Evolutionary conservation across 23 red algal species (phyloP).

Genomic region (Gracilaria gracilis): DNA sequence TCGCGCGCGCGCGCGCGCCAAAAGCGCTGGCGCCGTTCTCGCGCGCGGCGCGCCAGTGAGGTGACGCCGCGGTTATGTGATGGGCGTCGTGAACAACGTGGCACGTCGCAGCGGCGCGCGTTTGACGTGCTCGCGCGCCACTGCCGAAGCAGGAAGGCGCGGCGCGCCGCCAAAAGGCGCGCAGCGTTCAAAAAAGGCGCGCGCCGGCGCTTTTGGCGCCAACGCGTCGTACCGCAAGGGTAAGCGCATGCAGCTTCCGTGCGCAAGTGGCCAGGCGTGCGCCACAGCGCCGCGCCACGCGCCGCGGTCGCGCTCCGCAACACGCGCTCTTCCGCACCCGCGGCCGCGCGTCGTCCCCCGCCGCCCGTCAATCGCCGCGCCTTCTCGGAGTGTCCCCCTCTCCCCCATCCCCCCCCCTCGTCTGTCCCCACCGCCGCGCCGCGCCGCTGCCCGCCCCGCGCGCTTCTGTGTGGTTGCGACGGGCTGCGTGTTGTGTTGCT

Average conservation of each 20-base stretch:
- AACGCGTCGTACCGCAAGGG: constrained; percentile 2
- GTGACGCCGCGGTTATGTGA: no score
- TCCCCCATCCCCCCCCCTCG: constrained; percentile 4
- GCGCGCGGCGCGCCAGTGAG: no score
- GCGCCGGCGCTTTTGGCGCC: constrained; percentile 20
- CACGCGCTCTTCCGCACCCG: not conserved
- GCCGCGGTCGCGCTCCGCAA: not conserved
- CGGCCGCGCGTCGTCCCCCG: not conserved
- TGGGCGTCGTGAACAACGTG: not conserved
- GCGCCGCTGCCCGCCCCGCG: not conserved
- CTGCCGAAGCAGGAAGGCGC: no score
- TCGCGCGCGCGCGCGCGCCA: no score
- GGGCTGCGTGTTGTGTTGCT: not conserved
- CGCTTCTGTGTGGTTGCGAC: not conserved
- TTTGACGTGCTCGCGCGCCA: not conserved
- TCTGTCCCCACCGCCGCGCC: not conserved
- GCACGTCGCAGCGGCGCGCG: not conserved
- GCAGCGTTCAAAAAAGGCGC: not conserved
- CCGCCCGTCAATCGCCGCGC: not conserved
- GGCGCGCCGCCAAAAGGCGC: not conserved
- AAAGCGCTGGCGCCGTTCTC: no score
- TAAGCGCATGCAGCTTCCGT: constrained; percentile 31
- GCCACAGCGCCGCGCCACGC: constrained; percentile 39
- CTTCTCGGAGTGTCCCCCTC: no score
- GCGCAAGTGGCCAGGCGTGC: constrained; percentile 37